Conservation (phyloP, 2,329 filamentous ascomycete genomes). For the Waltergamsia citrina region DNA sequence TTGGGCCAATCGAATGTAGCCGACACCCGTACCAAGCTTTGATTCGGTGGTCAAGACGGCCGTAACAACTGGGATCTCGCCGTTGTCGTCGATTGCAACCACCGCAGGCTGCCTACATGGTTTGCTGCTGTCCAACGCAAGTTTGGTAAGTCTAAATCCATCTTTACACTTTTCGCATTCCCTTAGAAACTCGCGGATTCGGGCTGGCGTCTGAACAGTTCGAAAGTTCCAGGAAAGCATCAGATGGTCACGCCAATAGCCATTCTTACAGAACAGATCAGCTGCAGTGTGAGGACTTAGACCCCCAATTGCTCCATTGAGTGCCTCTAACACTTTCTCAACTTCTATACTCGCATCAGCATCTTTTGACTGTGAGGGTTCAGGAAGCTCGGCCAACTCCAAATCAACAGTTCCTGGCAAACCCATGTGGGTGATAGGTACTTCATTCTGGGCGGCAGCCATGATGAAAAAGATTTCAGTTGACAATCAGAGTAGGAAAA, state of each 20-base stretch:
- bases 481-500: too few relatives aligned
- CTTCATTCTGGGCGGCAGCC: too few relatives aligned
- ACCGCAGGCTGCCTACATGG: constrained; percentile 32
- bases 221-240: constrained; percentile 41
- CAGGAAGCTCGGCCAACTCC: too few relatives aligned
- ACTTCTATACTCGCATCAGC: too few relatives aligned
- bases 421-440: too few relatives aligned
- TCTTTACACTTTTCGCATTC: constrained; percentile 17
- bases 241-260: constrained; percentile 46
- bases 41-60: constrained; percentile 47
- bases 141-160: constrained; percentile 27
- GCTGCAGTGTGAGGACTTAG: too few relatives aligned
- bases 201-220: constrained; percentile 27
- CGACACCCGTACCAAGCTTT: constrained; percentile 42
- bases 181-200: constrained; percentile 29
- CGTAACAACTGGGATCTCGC: constrained; percentile 40
- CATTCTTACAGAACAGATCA: constrained; percentile 23
- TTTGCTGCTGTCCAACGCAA: constrained; percentile 40
- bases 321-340: too few relatives aligned
- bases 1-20: constrained; percentile 42
- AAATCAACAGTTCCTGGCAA: too few relatives aligned
- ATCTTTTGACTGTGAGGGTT: too few relatives aligned
- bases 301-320: too few relatives aligned
- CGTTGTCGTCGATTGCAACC: constrained; percentile 36
- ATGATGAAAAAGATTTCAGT: too few relatives aligned